Evolutionary conservation across 83 land plant genomes (phyloP).

Genomic region (Larix sibirica): DNA sequence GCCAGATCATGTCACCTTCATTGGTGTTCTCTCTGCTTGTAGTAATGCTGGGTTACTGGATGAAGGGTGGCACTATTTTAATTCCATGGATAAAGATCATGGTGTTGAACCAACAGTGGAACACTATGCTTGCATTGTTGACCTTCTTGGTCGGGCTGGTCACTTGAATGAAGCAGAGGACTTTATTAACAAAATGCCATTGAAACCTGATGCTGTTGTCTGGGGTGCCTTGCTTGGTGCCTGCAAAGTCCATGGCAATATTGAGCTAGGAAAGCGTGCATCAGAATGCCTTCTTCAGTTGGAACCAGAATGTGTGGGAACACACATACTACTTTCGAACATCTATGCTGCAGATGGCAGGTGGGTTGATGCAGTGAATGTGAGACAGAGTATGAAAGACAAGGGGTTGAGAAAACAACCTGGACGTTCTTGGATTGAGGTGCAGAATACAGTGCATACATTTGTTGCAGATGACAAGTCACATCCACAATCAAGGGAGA

Average conservation of each 20-base stretch:
- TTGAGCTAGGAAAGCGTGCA: slow-evolving; percentile 39
- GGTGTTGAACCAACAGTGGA: slow-evolving; percentile 40
- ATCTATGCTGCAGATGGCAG: slow-evolving; percentile 35
- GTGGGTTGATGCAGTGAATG: slow-evolving; percentile 40
- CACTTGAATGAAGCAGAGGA: slow-evolving; percentile 36
- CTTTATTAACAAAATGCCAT: slow-evolving; percentile 50
- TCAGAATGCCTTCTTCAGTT: slow-evolving; percentile 45
- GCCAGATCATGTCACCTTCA: slow-evolving; percentile 48
- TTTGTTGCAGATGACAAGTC: slow-evolving; percentile 51
- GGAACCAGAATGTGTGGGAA: slow-evolving; percentile 47
- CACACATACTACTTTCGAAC: slow-evolving; percentile 48
- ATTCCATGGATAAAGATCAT: slow-evolving; percentile 38
- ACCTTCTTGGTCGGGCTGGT: slow-evolving; percentile 57
- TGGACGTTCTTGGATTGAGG: slow-evolving; percentile 63
- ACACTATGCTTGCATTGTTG: slow-evolving; percentile 63
- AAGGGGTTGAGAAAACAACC: slow-evolving; percentile 47
- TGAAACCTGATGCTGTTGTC: slow-evolving; percentile 39
- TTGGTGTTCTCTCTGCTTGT: slow-evolving; percentile 60
- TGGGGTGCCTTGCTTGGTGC: slow-evolving; percentile 67
- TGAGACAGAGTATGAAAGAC: slow-evolving; percentile 43
- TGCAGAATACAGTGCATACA: slow-evolving; percentile 33
- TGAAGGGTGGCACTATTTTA: slow-evolving; percentile 43
- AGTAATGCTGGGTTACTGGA: slow-evolving; percentile 56
- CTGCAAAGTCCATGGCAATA: slow-evolving; percentile 49
- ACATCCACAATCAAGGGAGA: slow-evolving; percentile 39